phyloP scores from a whole-genome alignment of 2,329 filamentous ascomycete species.

The Cladosporium sp. region DNA sequence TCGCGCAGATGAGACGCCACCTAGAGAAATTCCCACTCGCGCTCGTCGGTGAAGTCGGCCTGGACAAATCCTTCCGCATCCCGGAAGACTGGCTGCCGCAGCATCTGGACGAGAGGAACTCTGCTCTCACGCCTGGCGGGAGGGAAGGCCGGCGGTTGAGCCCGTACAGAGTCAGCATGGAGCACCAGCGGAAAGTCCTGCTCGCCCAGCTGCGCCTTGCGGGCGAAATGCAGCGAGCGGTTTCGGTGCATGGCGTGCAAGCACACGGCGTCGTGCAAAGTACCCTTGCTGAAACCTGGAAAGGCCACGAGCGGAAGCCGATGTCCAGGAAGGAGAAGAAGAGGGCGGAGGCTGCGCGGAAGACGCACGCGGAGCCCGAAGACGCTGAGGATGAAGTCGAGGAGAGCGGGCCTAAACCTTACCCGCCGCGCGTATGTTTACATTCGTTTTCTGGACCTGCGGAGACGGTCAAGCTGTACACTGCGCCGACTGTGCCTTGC shows the following conservation, averaged over 20 bases:
- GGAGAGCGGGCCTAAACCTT: conserved; percentile 54
- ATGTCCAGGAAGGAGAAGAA: conserved; percentile 59
- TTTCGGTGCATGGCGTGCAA: conserved; percentile 73
- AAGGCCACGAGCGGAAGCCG: conserved; percentile 65
- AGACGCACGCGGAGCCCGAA: conserved; percentile 19
- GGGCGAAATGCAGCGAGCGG: conserved; percentile 63
- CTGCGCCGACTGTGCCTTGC: conserved; percentile 69
- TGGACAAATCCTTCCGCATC: conserved; percentile 76
- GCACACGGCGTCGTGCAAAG: conserved; percentile 72
- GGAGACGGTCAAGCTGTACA: conserved; percentile 75
- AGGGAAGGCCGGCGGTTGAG: conserved; percentile 69
- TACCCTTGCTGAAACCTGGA: conserved; percentile 65
- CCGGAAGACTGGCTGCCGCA: conserved; percentile 58
- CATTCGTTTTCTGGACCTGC: conserved; percentile 86
- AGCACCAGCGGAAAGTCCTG: conserved; percentile 68
- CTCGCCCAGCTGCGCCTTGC: conserved; percentile 70
- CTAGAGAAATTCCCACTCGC: conserved; percentile 62
- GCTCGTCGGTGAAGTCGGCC: conserved; percentile 73
- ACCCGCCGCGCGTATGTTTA: conserved; percentile 84
- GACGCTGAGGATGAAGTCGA: conserved; percentile 22
- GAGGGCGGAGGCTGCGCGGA: conserved; percentile 22
- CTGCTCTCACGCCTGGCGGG: conserved; percentile 64
- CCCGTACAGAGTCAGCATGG: conserved; percentile 65
- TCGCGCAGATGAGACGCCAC: conserved; percentile 56
- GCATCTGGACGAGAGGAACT: conserved; percentile 44